These are phyloP conservation scores for Vitis hybrid DNA, from an alignment of 177 flowering plant genomes.

Conservation along the genomic window DNA sequence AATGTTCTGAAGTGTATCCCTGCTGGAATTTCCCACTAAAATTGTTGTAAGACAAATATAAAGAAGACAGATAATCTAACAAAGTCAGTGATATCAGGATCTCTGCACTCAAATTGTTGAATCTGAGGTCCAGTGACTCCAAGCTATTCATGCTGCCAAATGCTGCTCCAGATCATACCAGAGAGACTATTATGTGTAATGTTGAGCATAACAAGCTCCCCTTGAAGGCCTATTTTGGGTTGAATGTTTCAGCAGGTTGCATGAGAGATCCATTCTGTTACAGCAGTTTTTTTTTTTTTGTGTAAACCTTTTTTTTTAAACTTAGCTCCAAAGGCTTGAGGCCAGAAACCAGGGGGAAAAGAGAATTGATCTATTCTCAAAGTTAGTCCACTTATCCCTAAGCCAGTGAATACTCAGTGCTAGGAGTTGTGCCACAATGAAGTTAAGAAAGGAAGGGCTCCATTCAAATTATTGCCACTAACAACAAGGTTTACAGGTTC, in stretches of 20 bases:
- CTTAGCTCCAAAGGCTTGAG: background rate
- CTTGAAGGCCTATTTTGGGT: conserved; percentile 7
- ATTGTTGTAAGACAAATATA: conserved; percentile 23
- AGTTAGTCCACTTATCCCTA: conserved; percentile 9
- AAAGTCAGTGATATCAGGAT: background rate
- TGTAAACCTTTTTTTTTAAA: background rate
- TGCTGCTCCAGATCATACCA: conserved; percentile 14
- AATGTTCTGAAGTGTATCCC: conserved; percentile 16
- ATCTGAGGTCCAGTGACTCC: conserved; percentile 25
- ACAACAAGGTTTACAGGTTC: conserved; percentile 5
- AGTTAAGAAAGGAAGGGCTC: background rate
- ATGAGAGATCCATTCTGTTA: conserved; percentile 22
- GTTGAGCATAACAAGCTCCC: conserved; percentile 21
- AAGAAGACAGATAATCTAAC: conserved; percentile 8
- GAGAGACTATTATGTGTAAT: conserved; percentile 18
- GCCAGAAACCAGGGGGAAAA: conserved; percentile 13
- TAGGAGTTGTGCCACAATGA: conserved; percentile 15
- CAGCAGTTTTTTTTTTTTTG: background rate
- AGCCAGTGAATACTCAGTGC: background rate
- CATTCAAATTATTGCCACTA: background rate
- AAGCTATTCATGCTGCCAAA: conserved; percentile 19
- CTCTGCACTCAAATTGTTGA: conserved; percentile 2
- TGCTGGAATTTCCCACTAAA: conserved; percentile 26
- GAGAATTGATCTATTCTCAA: conserved; percentile 1
- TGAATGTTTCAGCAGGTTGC: conserved; percentile 18